phyloP scores from a whole-genome alignment of 2,329 filamentous ascomycete species.

The Colletotrichum abscissum region DNA sequence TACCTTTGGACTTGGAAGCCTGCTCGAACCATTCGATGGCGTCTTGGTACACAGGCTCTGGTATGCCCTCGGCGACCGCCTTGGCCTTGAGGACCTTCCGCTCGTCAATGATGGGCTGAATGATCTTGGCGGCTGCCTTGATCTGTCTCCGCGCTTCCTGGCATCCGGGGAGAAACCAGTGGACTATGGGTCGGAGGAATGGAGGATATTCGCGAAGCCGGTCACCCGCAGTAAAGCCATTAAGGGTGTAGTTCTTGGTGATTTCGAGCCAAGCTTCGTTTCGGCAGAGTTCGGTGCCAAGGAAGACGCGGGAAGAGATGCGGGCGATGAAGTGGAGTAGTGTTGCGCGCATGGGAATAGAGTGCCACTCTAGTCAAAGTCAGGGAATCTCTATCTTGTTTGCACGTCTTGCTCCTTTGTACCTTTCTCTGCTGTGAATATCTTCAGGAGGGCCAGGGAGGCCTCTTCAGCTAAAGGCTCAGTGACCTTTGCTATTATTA shows the following conservation, averaged over 20 bases:
- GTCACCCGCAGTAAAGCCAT: conserved; percentile 48
- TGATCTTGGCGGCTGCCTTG: conserved; percentile 48
- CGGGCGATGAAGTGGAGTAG: conserved; percentile 53
- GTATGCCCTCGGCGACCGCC: conserved; percentile 28
- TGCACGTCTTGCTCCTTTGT: not conserved
- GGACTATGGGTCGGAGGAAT: conserved; percentile 52
- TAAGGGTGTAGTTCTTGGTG: conserved; percentile 54
- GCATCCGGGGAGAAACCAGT: conserved; percentile 56
- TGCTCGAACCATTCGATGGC: conserved; percentile 56
- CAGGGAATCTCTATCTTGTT: not conserved
- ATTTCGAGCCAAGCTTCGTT: conserved; percentile 59
- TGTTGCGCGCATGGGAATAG: conserved; percentile 1
- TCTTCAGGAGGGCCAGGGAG: not conserved
- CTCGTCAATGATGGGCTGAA: conserved; percentile 44
- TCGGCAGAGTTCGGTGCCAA: conserved; percentile 56
- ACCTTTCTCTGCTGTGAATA: conserved; percentile 4
- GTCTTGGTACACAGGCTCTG: conserved; percentile 43
- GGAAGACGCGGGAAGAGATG: conserved; percentile 60
- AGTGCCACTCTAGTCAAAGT: conserved; percentile 38
- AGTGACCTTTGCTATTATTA: conserved; percentile 15
- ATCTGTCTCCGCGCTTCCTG: conserved; percentile 50
- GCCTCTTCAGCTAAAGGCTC: conserved; percentile 23
- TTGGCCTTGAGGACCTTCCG: conserved; percentile 42
- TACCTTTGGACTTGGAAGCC: conserved; percentile 53
- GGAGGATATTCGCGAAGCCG: conserved; percentile 54